phyloP scores from a whole-genome alignment of 2,329 filamentous ascomycete genomes.

The Aureobasidium sp. region DNA sequence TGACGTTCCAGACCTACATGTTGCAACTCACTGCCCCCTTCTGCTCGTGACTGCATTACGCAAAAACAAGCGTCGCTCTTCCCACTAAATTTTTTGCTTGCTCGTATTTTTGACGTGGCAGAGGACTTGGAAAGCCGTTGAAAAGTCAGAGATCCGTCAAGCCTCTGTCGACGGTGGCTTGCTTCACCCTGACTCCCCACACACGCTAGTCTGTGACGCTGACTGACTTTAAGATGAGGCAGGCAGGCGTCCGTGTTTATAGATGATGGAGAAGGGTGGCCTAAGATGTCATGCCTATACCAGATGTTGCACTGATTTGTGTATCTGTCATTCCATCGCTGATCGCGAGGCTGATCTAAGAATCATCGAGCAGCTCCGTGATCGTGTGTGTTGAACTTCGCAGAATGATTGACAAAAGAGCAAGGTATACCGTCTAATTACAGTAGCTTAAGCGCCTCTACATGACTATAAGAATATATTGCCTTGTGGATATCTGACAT shows the following conservation, averaged over 20 bases:
- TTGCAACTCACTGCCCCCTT: background rate
- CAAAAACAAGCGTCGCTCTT: background rate
- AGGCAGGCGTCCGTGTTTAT: background rate
- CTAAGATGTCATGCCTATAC: background rate
- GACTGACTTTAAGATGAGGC: background rate
- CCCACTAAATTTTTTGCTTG: background rate
- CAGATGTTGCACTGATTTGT: background rate
- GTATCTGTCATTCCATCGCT: background rate
- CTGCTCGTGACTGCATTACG: background rate
- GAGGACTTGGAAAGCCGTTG: background rate
- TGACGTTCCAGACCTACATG: background rate
- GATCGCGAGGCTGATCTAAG: background rate
- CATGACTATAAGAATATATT: background rate
- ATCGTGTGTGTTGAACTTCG: background rate
- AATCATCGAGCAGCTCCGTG: background rate
- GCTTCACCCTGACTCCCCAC: background rate
- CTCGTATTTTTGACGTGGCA: conserved; percentile 3
- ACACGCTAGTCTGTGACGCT: background rate
- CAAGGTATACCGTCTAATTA: background rate
- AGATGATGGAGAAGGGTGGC: background rate
- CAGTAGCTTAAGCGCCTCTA: background rate
- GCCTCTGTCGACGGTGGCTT: conserved; percentile 9
- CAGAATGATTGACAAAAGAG: background rate
- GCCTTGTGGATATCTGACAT: background rate
- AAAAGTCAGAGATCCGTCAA: background rate